A percentile compares a stretch with the other conserved stretches of the same genome.
Conservation (phyloP, 2,329 filamentous ascomycete species). For the Fusarium sp. region DNA sequence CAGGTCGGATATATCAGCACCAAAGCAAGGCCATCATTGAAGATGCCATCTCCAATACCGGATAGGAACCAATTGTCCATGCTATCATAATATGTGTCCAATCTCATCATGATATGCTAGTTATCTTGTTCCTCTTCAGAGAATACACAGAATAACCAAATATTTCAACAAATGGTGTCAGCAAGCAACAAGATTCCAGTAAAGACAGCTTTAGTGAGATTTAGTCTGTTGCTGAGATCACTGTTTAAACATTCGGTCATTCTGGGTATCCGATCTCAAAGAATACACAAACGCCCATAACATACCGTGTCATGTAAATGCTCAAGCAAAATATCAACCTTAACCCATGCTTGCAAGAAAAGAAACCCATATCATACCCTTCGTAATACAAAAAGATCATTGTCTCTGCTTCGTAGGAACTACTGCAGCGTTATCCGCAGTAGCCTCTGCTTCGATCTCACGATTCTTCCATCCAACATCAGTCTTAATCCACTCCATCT, state of each 20-base stretch:
- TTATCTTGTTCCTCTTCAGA: too few species aligned
- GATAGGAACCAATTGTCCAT: neutral
- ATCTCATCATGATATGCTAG: neutral
- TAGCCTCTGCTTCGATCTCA: neutral
- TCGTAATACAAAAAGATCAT: neutral
- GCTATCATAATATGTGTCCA: neutral
- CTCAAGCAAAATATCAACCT: neutral
- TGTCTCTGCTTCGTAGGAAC: neutral
- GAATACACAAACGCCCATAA: neutral
- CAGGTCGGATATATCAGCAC: neutral
- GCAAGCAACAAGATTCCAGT: too few species aligned
- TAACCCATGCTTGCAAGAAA: neutral
- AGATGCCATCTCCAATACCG: neutral
- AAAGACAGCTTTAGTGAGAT: too few species aligned
- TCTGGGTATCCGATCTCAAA: neutral
- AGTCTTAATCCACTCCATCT: constrained; percentile 44
- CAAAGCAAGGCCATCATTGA: neutral
- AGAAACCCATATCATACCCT: neutral
- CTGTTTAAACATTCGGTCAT: too few species aligned
- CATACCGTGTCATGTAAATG: neutral
- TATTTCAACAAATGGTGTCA: too few species aligned
- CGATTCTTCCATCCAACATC: constrained; percentile 35
- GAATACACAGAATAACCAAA: too few species aligned
- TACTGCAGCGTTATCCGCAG: neutral
- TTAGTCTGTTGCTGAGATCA: too few species aligned